Base-by-base conservation (phyloP, 2,329 filamentous ascomycete genomes). In the Pyrenophora teres region DNA sequence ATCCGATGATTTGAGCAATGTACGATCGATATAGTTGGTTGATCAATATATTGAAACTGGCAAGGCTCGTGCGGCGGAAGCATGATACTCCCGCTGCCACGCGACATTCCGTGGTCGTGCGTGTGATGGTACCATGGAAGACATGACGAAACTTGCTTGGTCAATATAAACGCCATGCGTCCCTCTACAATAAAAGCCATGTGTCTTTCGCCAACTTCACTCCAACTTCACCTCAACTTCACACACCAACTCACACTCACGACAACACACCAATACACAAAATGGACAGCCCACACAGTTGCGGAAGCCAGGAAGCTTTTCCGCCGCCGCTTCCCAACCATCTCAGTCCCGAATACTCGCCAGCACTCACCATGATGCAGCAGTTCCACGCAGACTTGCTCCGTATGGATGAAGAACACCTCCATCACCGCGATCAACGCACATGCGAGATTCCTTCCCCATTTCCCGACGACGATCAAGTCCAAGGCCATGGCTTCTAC, bases 401-500 rank as follows among this genome's bases (percentile, higher is more conserved):
- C 10, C 50, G 50, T 23, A 52, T 52, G 40, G 50, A 52, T 7
- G 45, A 52, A 37, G 50, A 52, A 23, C 50, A 52, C 3, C 50
- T 52, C 6, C 45, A 40, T 18, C 39, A 49, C 18, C 50, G 50
- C 39, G 15, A 49, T 8, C 35, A 33, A 44, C 21, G 45, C 15
- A 2, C 4, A 23, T 16, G 12, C 30, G 45, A 49, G 36, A 31
- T 43, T 13, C 13, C 40, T 23, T 40, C 45, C 4, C 40, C 40
- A 18, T 52, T 44, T 9, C 39, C 45, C n/a, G 45, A 43, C 8
- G 45, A 52, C 18, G 50, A 43, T 5, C 18, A 33, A 36, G 4
- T 40, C 6, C 40, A 35, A 21, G 40, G 30, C 25, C 32, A 39
- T 18, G 49, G 45, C 21, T 8, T 52, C 18, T 30, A 38, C 12